Evolutionary conservation across 2,329 filamentous ascomycete genomes (phyloP), one percentile per base, ranked within the genome.

Genomic region (Paracoccidioides lutzii): DNA sequence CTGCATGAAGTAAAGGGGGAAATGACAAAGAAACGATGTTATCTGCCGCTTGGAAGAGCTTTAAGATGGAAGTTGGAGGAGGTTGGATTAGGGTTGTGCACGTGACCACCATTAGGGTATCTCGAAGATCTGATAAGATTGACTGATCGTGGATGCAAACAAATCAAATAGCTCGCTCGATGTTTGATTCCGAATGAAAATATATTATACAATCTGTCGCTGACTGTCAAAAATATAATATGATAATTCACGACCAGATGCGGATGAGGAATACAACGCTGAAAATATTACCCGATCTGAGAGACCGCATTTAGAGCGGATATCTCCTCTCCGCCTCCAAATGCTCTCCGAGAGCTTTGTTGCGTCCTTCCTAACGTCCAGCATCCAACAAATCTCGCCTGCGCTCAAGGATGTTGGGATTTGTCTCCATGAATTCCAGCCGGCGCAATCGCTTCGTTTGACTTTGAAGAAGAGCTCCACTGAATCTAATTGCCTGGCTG

Each of bases 391-490:
- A 63, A 62, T 76, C 1, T 75, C 76, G 38, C 72, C 77, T 53
- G 71, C 77, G 33, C 72, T 79, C 54, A 82, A 91, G 71, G 90
- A 96, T 73, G 84, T 89, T 52, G 89, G 88, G 64, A 89, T 97
- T 67, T 93, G 94, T 73, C 72, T 87, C 55, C 87, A 95, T 71
- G 84, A 89, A 60, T 80, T 90, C 63, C 86, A 89, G 64, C 90
- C 90, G 43, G 79, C 85, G 54, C 81, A 85, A 60, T 79, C 82
- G n/a, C 81, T 90, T 66, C 85, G 85, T 65, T 77, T 82, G 59
- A 80, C 84, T 50, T 90, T 93, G 78, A 97, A 96, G 78, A 97
- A 95, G 75, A 95, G 88, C 75, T 87, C 88, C 14, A 83, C 84
- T n/a, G 79, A 84, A 32, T 76, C 79, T 57, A 88, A 91, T 69